Evolutionary conservation across 2,329 filamentous ascomycete genomes (phyloP).

Genomic region (Alternaria incomplexa): DNA sequence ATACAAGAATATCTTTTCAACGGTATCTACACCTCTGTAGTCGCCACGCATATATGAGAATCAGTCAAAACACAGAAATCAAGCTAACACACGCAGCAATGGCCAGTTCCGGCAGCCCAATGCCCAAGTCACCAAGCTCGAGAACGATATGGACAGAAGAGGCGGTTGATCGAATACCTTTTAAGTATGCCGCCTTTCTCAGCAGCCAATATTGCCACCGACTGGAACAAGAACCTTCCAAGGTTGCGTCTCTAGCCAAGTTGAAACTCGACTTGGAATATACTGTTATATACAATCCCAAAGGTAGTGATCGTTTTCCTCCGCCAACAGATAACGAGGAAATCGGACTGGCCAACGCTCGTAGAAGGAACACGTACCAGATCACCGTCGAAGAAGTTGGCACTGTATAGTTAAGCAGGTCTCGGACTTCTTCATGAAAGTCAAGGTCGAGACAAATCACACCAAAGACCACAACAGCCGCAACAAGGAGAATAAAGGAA

Average conservation of each 20-base stretch:
- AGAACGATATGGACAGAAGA: slow-evolving; percentile 47
- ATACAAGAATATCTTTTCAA: not conserved
- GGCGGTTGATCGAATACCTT: slow-evolving; percentile 57
- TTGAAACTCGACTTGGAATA: slow-evolving; percentile 23
- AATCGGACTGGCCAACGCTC: slow-evolving; percentile 17
- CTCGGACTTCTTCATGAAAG: slow-evolving; percentile 44
- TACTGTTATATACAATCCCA: slow-evolving; percentile 36
- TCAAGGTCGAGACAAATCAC: slow-evolving; percentile 51
- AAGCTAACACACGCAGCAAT: slow-evolving; percentile 16
- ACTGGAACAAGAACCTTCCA: slow-evolving; percentile 47
- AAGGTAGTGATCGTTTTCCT: slow-evolving; percentile 32
- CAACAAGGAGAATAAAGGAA: slow-evolving; percentile 38
- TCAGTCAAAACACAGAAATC: not conserved
- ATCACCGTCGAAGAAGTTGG: slow-evolving; percentile 29
- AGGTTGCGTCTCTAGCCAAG: slow-evolving; percentile 33
- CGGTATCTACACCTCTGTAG: not conserved
- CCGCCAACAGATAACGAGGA: slow-evolving; percentile 18
- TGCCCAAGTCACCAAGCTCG: slow-evolving; percentile 35
- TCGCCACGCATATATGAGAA: not conserved
- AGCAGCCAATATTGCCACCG: slow-evolving; percentile 43
- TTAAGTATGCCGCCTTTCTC: slow-evolving; percentile 41
- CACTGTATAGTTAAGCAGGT: slow-evolving; percentile 29
- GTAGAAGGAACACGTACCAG: slow-evolving; percentile 24
- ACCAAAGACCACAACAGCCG: slow-evolving; percentile 44
- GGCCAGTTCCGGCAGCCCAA: slow-evolving; percentile 44